phyloP scores from a whole-genome alignment of 306 rosid genomes.

The Lathyrus tuberosus region DNA sequence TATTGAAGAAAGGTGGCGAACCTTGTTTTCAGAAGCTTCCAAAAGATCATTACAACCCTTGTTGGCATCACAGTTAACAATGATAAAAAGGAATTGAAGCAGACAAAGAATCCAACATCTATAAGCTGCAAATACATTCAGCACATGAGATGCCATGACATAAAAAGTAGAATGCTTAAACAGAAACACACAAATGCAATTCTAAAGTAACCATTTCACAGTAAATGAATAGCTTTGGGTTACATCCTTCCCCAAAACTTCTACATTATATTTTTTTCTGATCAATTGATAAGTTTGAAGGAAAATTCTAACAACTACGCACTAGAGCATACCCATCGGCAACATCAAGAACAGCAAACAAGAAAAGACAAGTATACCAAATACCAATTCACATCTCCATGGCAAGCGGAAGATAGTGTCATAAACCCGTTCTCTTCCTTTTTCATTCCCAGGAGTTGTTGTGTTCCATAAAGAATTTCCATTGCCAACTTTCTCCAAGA shows the following conservation, averaged over 20 bases:
- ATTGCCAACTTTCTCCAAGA: conserved; percentile 75
- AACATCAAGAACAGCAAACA: no score
- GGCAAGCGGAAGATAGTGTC: conserved; percentile 96
- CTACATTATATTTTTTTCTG: conserved; percentile 1
- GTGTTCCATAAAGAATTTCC: conserved; percentile 88
- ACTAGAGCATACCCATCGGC: no score
- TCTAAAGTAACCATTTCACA: conserved; percentile 16
- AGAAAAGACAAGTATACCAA: conserved; percentile 60
- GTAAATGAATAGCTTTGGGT: conserved; percentile 11
- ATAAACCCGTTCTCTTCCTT: conserved; percentile 86
- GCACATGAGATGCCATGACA: conserved; percentile 35
- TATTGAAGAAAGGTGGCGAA: conserved; percentile 42
- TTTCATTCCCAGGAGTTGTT: conserved; percentile 78
- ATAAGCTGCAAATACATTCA: conserved; percentile 78
- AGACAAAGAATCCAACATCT: conserved; percentile 90
- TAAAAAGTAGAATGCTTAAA: conserved; percentile 32
- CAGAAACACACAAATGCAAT: conserved; percentile 31
- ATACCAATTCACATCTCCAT: conserved; percentile 99
- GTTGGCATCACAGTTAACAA: conserved; percentile 84
- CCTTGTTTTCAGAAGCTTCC: conserved; percentile 82
- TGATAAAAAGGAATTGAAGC: conserved; percentile 89
- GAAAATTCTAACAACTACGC: not conserved
- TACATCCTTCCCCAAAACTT: conserved; percentile 18
- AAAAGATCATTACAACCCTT: conserved; percentile 59
- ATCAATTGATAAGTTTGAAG: conserved; percentile 3